Evolutionary conservation across 2,329 filamentous ascomycete species (phyloP).

Genomic region (Aspergillus ochraceus): DNA sequence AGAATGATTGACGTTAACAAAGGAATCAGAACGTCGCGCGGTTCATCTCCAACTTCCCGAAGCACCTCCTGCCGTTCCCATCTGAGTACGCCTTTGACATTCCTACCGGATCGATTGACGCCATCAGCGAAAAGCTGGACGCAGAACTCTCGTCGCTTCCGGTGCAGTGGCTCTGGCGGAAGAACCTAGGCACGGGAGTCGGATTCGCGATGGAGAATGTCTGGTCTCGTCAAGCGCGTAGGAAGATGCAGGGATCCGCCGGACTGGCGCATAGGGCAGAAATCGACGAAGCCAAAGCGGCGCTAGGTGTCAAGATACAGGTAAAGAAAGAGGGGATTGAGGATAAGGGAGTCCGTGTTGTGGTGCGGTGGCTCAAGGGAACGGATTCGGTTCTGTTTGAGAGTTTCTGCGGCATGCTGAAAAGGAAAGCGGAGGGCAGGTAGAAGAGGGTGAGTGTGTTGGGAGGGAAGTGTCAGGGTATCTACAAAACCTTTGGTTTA

Average conservation of each 20-base stretch:
- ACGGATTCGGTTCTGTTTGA: conserved; percentile 73
- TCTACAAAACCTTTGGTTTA: too few relatives aligned
- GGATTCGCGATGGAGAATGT: conserved; percentile 68
- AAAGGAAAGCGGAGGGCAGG: conserved; percentile 48
- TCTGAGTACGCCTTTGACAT: conserved; percentile 50
- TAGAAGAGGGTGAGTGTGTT: neutral
- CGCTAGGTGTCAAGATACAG: conserved; percentile 61
- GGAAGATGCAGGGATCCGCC: conserved; percentile 47
- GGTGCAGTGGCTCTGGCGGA: conserved; percentile 66
- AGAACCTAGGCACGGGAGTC: conserved; percentile 53
- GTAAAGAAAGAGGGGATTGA: conserved; percentile 40
- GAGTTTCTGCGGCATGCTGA: conserved; percentile 82
- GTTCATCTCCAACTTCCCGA: conserved; percentile 47
- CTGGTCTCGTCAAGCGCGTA: conserved; percentile 73
- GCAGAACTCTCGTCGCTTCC: conserved; percentile 57
- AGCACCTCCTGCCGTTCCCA: conserved; percentile 54
- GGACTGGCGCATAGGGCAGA: conserved; percentile 30
- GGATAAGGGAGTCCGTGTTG: conserved; percentile 48
- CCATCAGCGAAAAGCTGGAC: conserved; percentile 41
- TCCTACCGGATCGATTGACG: conserved; percentile 27
- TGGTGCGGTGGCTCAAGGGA: conserved; percentile 73
- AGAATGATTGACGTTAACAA: conserved; percentile 3
- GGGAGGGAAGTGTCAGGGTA: too few relatives aligned
- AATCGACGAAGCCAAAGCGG: conserved; percentile 39
- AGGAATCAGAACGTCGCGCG: conserved; percentile 34